Evolutionary conservation across 176 grass and related monocot genomes (phyloP).

Genomic region (Elaeis guineensis): DNA sequence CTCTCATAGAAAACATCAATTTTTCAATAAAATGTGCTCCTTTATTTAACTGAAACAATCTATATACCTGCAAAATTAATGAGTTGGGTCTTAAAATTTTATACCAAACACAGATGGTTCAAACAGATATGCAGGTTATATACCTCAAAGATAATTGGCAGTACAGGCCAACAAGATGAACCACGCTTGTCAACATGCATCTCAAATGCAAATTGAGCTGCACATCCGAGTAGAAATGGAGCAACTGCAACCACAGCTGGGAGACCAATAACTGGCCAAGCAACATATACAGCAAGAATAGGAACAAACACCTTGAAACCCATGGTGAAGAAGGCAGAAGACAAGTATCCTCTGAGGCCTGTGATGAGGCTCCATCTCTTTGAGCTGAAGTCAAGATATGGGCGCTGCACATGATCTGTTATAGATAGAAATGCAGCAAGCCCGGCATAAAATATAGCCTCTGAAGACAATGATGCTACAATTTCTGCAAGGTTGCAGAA

Average conservation of each 20-base stretch:
- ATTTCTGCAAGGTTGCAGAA: constrained; percentile 9
- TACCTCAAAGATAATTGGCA: constrained; percentile 41
- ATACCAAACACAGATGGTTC: neutral
- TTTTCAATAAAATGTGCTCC: constrained; percentile 33
- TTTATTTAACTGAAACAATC: constrained; percentile 36
- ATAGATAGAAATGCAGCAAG: constrained; percentile 16
- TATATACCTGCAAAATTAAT: constrained; percentile 20
- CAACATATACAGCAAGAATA: constrained; percentile 22
- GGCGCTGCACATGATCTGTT: constrained; percentile 11
- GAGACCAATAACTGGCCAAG: constrained; percentile 32
- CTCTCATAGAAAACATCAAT: constrained; percentile 22
- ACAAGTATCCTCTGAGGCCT: constrained; percentile 26
- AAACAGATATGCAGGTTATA: neutral
- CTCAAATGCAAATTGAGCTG: constrained; percentile 30
- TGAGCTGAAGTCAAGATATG: constrained; percentile 19
- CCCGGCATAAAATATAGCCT: constrained; percentile 21
- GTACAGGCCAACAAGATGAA: constrained; percentile 35
- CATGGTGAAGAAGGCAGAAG: constrained; percentile 31
- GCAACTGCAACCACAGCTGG: constrained; percentile 20
- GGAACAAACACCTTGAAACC: constrained; percentile 32
- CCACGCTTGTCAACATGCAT: constrained; percentile 6
- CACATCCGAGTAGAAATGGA: constrained; percentile 32
- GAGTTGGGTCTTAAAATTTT: neutral
- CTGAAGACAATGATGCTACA: constrained; percentile 15
- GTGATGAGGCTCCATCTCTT: constrained; percentile 29